These are phyloP conservation scores for Ilyonectria mors-panacis DNA, from an alignment of 2,329 filamentous ascomycete genomes.

Conservation along the genomic window DNA sequence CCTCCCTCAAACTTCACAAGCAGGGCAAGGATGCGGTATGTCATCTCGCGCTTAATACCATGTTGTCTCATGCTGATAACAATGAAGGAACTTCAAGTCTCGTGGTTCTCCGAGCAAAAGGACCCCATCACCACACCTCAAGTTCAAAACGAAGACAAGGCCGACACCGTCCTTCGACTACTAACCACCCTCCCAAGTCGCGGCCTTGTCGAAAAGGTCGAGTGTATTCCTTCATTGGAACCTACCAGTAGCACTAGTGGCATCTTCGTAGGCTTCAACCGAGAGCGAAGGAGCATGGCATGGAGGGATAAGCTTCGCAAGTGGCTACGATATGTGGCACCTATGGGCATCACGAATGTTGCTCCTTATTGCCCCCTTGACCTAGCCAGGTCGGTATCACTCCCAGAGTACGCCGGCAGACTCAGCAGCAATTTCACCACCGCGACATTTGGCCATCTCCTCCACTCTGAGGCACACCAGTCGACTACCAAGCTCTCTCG, in stretches of 20 bases:
- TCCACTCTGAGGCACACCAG: conserved; percentile 52
- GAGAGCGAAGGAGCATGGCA: conserved; percentile 51
- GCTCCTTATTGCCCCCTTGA: conserved; percentile 1
- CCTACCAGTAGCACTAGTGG: conserved; percentile 13
- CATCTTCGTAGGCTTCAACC: conserved; percentile 45
- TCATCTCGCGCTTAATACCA: not conserved
- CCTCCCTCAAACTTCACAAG: conserved; percentile 44
- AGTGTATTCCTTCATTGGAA: conserved; percentile 39
- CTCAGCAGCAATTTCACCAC: conserved; percentile 46
- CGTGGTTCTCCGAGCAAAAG: conserved; percentile 58
- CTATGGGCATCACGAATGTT: conserved; percentile 34
- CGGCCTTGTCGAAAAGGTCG: conserved; percentile 28
- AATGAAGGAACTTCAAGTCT: conserved; percentile 53
- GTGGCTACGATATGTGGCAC: conserved; percentile 51
- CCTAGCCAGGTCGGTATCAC: conserved; percentile 11
- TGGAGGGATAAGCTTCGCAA: conserved; percentile 53
- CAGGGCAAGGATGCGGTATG: conserved; percentile 42
- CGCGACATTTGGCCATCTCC: conserved; percentile 67
- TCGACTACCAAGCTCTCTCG: conserved; percentile 19
- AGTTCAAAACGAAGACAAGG: conserved; percentile 55
- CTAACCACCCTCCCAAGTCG: conserved; percentile 51
- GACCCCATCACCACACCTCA: not conserved
- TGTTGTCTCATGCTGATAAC: conserved; percentile 26
- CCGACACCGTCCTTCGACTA: conserved; percentile 63
- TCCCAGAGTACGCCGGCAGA: conserved; percentile 20